Evolutionary conservation across 1,139 yeast species (phyloP).

Genomic region (Protomyces lactucae-debilis): DNA sequence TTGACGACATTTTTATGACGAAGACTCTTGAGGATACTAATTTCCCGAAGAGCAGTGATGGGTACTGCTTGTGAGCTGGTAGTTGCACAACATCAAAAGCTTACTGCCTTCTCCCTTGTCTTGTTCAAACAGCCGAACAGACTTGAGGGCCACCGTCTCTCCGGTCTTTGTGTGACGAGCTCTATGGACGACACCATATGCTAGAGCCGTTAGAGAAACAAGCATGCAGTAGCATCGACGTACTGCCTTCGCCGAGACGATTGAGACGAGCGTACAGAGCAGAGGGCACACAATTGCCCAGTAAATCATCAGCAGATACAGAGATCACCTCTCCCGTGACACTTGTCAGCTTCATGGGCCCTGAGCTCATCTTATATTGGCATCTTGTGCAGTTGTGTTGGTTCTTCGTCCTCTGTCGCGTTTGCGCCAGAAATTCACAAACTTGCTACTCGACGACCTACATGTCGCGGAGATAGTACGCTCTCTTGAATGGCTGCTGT

Average conservation of each 20-base stretch:
- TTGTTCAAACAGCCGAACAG: constrained; percentile 55
- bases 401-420: too few relatives aligned
- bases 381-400: not conserved
- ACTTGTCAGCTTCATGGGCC: not conserved
- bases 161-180: constrained; percentile 56
- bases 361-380: not conserved
- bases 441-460: not conserved
- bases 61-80: constrained; percentile 47
- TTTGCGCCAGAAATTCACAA: not conserved
- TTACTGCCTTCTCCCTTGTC: constrained; percentile 63
- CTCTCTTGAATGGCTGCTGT: not conserved
- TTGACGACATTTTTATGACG: constrained; percentile 68
- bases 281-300: not conserved
- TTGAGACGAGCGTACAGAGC: constrained; percentile 26
- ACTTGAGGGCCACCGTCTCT: constrained; percentile 64
- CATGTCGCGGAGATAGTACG: not conserved
- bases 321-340: not conserved
- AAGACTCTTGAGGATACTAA: constrained; percentile 66
- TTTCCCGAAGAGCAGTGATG: constrained; percentile 75
- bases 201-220: not conserved
- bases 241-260: constrained; percentile 33
- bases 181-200: constrained; percentile 59
- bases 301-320: not conserved
- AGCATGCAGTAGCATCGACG: not conserved
- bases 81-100: not conserved